These are phyloP conservation scores for Oropetium thomaeum DNA, from an alignment of 176 grass and related monocot genomes.

Conservation along the genomic window DNA sequence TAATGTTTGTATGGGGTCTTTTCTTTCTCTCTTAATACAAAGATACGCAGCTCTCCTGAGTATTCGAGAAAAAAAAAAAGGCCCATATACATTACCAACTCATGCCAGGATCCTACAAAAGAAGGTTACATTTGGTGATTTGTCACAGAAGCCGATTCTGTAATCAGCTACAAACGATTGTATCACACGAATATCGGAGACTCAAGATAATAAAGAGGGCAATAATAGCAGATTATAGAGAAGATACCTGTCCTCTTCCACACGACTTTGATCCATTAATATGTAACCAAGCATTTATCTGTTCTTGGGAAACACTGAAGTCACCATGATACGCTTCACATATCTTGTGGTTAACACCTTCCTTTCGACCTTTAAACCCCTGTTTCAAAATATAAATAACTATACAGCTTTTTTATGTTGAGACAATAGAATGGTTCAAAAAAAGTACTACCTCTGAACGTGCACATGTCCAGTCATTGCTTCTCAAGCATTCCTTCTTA, in stretches of 20 bases:
- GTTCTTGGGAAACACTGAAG: constrained; percentile 83
- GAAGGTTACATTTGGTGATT: too few species aligned
- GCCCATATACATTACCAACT: too few species aligned
- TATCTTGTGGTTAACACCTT: constrained; percentile 45
- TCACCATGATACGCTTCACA: constrained; percentile 27
- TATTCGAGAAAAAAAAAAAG: too few species aligned
- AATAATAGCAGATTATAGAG: constrained; percentile 11
- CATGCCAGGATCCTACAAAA: too few species aligned
- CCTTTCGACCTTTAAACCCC: constrained; percentile 72
- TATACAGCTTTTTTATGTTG: constrained; percentile 16
- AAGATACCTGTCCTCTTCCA: constrained; percentile 36
- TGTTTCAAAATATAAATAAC: constrained; percentile 28
- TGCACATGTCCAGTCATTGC: constrained; percentile 60
- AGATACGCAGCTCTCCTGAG: too few species aligned
- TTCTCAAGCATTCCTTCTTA: constrained; percentile 46
- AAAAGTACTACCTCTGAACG: constrained; percentile 64
- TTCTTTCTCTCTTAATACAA: too few species aligned
- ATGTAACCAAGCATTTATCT: constrained; percentile 86
- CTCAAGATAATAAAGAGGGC: background rate
- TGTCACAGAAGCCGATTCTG: background rate
- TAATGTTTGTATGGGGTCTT: too few species aligned
- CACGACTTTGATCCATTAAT: constrained; percentile 80
- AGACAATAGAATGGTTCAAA: constrained; percentile 4
- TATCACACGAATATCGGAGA: background rate
- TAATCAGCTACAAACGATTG: constrained; percentile 10